These are phyloP conservation scores for Aspergillus nomiae DNA, from an alignment of 2,329 filamentous ascomycete species.

Conservation along the genomic window DNA sequence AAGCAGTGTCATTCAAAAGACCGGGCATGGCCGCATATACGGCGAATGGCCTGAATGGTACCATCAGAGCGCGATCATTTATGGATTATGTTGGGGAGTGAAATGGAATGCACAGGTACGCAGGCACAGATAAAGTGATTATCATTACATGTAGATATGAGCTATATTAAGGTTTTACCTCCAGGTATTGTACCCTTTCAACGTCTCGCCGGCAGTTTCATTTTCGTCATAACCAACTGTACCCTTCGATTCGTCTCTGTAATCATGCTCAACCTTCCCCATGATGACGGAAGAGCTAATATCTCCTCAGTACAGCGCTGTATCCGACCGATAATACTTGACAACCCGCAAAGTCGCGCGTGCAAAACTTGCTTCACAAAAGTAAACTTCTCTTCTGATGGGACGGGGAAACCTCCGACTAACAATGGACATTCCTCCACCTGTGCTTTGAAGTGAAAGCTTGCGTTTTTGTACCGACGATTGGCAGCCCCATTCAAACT, in stretches of 20 bases:
- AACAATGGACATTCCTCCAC: constrained; percentile 29
- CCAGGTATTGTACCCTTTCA: not conserved
- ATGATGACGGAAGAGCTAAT: constrained; percentile 19
- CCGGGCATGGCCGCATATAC: not conserved
- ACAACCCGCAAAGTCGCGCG: constrained; percentile 29
- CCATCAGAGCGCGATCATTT: too few relatives aligned
- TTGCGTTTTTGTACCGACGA: constrained; percentile 10
- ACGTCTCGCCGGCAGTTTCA: constrained; percentile 25
- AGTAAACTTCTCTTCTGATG: constrained; percentile 28
- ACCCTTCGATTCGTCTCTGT: constrained; percentile 34
- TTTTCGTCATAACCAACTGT: constrained; percentile 32
- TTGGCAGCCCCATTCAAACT: not conserved
- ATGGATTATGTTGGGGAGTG: not conserved
- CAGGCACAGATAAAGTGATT: too few relatives aligned
- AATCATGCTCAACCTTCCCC: constrained; percentile 32
- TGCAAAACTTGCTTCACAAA: constrained; percentile 32
- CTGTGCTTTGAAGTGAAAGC: constrained; percentile 21
- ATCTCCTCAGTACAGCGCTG: constrained; percentile 28
- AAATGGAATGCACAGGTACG: not conserved
- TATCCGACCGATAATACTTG: constrained; percentile 29
- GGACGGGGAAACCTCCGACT: constrained; percentile 29
- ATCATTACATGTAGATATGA: not conserved
- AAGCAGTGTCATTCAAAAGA: not conserved
- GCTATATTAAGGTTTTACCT: not conserved
- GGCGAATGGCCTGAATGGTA: not conserved